These are phyloP conservation scores for Panicum virgatum DNA, from an alignment of 202 grass and related monocot genomes.

Conservation along the genomic window DNA sequence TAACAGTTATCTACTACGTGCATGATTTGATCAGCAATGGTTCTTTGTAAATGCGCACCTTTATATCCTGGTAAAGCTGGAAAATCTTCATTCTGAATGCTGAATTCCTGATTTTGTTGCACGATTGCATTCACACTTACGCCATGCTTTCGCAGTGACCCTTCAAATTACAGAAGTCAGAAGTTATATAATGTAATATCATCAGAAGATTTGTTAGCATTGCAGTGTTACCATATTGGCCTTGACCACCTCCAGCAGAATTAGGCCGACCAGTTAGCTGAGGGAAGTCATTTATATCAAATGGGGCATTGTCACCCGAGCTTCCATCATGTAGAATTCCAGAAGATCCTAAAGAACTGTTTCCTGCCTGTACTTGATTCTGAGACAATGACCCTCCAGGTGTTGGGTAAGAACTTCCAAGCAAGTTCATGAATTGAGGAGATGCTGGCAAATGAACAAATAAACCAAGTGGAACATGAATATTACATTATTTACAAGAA, in stretches of 20 bases:
- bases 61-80: slow-evolving; percentile 96
- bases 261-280: slow-evolving; percentile 82
- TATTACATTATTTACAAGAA: slow-evolving; percentile 25
- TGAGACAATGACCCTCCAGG: slow-evolving; percentile 66
- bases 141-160: slow-evolving; percentile 73
- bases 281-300: slow-evolving; percentile 97
- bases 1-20: slow-evolving; percentile 12
- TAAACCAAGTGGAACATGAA: slow-evolving; percentile 7
- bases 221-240: slow-evolving; percentile 81
- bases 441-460: slow-evolving; percentile 45
- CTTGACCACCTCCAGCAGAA: slow-evolving; percentile 77
- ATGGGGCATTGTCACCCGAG: slow-evolving; percentile 73
- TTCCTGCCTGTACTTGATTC: slow-evolving; percentile 77
- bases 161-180: slow-evolving; percentile 52
- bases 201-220: slow-evolving; percentile 29
- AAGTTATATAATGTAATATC: slow-evolving; percentile 26
- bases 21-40: slow-evolving; percentile 11
- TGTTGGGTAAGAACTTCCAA: slow-evolving; percentile 75
- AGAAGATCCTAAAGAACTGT: slow-evolving; percentile 65
- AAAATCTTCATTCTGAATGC: slow-evolving; percentile 98
- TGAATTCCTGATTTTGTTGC: slow-evolving; percentile 98
- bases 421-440: slow-evolving; percentile 82
- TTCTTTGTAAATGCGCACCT: slow-evolving; percentile 51
- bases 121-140: slow-evolving; percentile 81
- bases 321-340: slow-evolving; percentile 85